Percentiles rank a stretch among this genome's conserved stretches.
These are phyloP conservation scores for Cylindricascospora bacillispora DNA, from an alignment of 1,139 yeast species.

Conservation along the genomic window DNA sequence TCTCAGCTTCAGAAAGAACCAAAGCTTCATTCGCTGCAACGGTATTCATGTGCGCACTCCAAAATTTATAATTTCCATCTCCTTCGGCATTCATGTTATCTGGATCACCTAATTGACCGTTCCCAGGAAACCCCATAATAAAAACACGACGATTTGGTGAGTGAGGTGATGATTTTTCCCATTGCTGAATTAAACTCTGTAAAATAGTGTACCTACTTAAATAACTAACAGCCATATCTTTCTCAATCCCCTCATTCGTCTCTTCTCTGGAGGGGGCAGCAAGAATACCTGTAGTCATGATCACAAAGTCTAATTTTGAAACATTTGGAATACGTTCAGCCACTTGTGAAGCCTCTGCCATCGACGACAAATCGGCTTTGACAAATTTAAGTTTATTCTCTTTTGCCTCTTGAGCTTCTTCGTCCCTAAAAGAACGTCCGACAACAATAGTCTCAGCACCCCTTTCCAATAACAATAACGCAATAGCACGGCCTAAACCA, in stretches of 20 bases:
- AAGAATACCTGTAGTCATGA: conserved; percentile 30
- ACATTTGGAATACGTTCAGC: conserved; percentile 19
- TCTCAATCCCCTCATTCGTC: conserved; percentile 28
- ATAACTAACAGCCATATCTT: conserved; percentile 29
- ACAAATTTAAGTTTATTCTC: conserved; percentile 25
- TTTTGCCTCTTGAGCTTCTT: conserved; percentile 7
- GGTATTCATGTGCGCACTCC: too few species aligned
- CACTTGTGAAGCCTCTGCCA: conserved; percentile 16
- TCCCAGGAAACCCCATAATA: too few species aligned
- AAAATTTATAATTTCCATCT: too few species aligned
- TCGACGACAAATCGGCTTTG: conserved; percentile 26
- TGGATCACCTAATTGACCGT: too few species aligned
- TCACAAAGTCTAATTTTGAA: conserved; percentile 17
- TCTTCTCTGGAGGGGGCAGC: conserved; percentile 24
- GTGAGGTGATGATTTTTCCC: too few species aligned
- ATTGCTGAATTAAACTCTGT: conserved; percentile 15
- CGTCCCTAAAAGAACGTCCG: conserved; percentile 28
- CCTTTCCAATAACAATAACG: conserved; percentile 13
- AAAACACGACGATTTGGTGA: too few species aligned
- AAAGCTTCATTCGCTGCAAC: too few species aligned
- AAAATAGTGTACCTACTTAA: conserved; percentile 26
- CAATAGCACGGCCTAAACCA: conserved; percentile 29
- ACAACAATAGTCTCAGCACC: conserved; percentile 28
- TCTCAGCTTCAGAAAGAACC: too few species aligned
- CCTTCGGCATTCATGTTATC: too few species aligned